Evolutionary conservation across 2,329 filamentous ascomycete species (phyloP), one percentile per base, ranked within the genome.

Genomic region (Whalleya microplaca): DNA sequence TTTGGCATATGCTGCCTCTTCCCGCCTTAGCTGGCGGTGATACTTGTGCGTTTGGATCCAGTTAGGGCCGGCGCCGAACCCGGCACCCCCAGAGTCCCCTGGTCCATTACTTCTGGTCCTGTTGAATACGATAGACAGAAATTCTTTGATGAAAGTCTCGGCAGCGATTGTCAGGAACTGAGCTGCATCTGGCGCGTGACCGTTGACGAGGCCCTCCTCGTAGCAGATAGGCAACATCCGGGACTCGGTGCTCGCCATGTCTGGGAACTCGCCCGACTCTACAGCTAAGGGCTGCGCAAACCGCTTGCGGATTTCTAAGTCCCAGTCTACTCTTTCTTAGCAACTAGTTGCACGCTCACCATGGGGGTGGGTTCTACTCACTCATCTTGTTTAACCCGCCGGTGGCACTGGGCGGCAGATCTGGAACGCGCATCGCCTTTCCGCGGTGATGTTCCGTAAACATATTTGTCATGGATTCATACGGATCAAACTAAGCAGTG

Each of bases 1-100:
- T n/a, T 85, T 81, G 41, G 86, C 82, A 21, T 84, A 86, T 0
- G 85, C 83, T 43, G 88, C 83, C 70, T 96, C 92, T 72, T 97
- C 93, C 45, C 80, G 79, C 52, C 86, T 84, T 10, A 96, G 80
- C 70, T 91, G 90, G 56, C 84, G 82, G 61, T 85, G 86, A 73
- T 94, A 97, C 56, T 85, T 87, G 64, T 88, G 84, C 2, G 92
- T 96, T 71, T 92, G 88, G 56, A 97, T 84, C 79, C 89, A 91
- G 37, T 81, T 82, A 42, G 84, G 84, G 42, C 86, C 87, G 32
- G 85, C 80, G 2, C 88, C 88, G 53, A 86, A 86, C 2, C 84
- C 84, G 49, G 84, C 82, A 56, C 77, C 84, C 8, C 82, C 84
- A 18, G 81, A 82, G 58, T 86, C 82, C 27, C 85, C 85, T 2